Evolutionary conservation across 1,284 basidiomycete species (phyloP), one percentile per base, ranked within the genome.

Genomic region (Tilletia walkeri): DNA sequence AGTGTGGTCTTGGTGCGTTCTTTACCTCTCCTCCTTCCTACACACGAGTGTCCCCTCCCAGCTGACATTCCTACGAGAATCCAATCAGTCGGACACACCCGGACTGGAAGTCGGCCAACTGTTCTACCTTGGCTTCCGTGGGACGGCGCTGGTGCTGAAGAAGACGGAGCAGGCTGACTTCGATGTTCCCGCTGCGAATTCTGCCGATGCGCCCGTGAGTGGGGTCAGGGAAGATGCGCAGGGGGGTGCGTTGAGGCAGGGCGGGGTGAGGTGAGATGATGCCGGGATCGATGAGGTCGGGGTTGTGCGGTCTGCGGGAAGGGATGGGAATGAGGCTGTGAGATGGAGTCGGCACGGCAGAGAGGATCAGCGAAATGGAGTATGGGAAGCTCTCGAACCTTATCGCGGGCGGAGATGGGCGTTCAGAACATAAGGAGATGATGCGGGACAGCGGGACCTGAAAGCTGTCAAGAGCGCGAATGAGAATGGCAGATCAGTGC

Each of bases 121-220:
- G 70, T 82, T 76, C 75, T 82, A 79, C 53, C 75, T 82, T 65
- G 80, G 80, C 39, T 81, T 82, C 70, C 67, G 78, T 12, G 81
- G 81, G 38, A 78, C 75, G 4, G 78, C 80, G 1, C 75, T 79
- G 30, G 71, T 77, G 9, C 72, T 78, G 47, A 75, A 74, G 50
- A 70, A 73, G 48, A 78, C 78, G 20, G 70, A 73, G 1, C 69
- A 70, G 30, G 72, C 76, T 50, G 70, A 73, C 38, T 71, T 80
- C 67, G 74, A 82, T 49, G 76, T 82, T 16, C 73, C 73, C 20
- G 80, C 80, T 14, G 79, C 76, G 38, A 80, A 80, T 45, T 69
- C 76, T 0, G 78, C 79, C 9, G 77, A 81, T 48, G 70, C 72
- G 36, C 70, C 74, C 5, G 76, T 82, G 2, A 76, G 79, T 59